A percentile compares a stretch with the other conserved stretches of the same genome.
Evolutionary conservation across 2,329 filamentous ascomycete genomes (phyloP).

Genomic region (Neurospora crassa): DNA sequence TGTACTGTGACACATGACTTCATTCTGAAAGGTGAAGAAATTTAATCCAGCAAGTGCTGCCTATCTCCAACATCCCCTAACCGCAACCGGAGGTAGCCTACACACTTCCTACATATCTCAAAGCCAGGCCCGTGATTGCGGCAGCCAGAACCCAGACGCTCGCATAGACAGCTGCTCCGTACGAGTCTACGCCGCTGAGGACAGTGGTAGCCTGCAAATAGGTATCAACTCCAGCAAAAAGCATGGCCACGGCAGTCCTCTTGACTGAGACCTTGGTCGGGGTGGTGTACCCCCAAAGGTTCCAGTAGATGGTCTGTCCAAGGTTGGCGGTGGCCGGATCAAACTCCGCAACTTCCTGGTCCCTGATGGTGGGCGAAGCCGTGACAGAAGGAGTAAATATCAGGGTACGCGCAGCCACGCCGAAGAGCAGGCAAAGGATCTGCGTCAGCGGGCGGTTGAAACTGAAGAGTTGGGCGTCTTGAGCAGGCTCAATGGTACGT

Average conservation of each 20-base stretch:
- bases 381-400: conserved; percentile 63
- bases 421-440: conserved; percentile 41
- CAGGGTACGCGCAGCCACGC: conserved; percentile 63
- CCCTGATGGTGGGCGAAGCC: conserved; percentile 37
- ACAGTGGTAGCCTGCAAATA: conserved; percentile 57
- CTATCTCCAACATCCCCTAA: not conserved
- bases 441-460: conserved; percentile 47
- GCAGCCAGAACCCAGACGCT: conserved; percentile 63
- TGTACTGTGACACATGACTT: not conserved
- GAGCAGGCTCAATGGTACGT: conserved; percentile 56
- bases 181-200: conserved; percentile 58
- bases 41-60: not conserved
- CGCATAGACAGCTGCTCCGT: conserved; percentile 65
- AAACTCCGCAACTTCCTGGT: conserved; percentile 44
- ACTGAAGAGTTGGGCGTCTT: conserved; percentile 51
- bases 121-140: conserved; percentile 44
- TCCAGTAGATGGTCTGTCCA: conserved; percentile 60
- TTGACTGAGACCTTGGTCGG: conserved; percentile 54
- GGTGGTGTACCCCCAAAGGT: conserved; percentile 59
- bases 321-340: conserved; percentile 57
- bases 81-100: conserved; percentile 18
- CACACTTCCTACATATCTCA: conserved; percentile 43
- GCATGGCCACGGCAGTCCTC: conserved; percentile 51
- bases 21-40: not conserved
- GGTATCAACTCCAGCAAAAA: conserved; percentile 48